Percentiles rank a stretch among this genome's conserved stretches.
Conservation (phyloP, 257 asterid genomes). For the Solanum habrochaites region DNA sequence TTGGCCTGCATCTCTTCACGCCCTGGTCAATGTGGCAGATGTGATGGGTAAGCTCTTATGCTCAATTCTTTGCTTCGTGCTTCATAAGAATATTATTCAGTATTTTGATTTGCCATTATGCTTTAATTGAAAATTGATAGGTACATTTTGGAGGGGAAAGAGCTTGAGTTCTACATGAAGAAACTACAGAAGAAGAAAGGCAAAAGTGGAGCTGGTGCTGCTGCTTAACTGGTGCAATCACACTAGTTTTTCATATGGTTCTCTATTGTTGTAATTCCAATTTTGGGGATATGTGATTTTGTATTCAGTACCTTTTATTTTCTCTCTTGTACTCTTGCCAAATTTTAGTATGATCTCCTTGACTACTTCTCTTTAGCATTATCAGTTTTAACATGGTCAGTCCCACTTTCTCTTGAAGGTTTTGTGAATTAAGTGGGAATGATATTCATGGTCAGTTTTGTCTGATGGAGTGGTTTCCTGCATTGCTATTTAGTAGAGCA, state of each 20-base stretch:
- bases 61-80: neutral
- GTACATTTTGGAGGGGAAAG: slow-evolving; percentile 17
- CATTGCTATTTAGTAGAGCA: neutral
- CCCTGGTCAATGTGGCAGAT: slow-evolving; percentile 53
- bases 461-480: neutral
- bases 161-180: slow-evolving; percentile 4
- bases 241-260: neutral
- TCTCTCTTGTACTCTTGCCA: neutral
- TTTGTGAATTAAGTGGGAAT: neutral
- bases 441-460: neutral
- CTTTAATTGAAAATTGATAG: neutral
- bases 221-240: neutral
- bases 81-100: neutral
- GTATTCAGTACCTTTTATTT: neutral
- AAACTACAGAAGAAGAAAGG: slow-evolving; percentile 7
- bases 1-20: slow-evolving; percentile 45
- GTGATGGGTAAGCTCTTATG: slow-evolving; percentile 33
- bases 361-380: neutral
- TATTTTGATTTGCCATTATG: neutral
- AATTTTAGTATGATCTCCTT: neutral
- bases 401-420: neutral
- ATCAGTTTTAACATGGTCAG: neutral
- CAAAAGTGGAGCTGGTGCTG: slow-evolving; percentile 11
- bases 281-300: neutral
- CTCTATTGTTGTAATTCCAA: neutral